A percentile compares a stretch with the other conserved stretches of the same genome.
Conservation (phyloP, 2,329 filamentous ascomycete genomes). For the Microdochium bolleyi region DNA sequence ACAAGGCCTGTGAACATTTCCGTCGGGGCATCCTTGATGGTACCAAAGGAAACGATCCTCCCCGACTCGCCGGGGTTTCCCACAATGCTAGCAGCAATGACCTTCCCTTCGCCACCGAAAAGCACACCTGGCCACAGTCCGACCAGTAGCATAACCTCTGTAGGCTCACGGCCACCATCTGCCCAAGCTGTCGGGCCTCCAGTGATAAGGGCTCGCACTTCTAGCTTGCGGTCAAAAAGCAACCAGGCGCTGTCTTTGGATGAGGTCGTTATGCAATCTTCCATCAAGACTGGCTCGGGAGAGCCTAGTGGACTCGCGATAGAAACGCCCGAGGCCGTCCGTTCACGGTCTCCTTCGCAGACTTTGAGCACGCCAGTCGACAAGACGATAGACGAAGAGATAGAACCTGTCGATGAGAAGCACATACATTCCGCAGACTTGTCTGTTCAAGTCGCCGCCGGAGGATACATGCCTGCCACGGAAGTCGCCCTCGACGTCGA, state of each 20-base stretch:
- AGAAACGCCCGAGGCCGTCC: too few species aligned
- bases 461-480: too few species aligned
- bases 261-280: constrained; percentile 12
- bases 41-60: constrained; percentile 9
- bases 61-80: constrained; percentile 21
- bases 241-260: constrained; percentile 10
- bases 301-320: too few species aligned
- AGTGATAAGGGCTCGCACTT: constrained; percentile 11
- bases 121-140: constrained; percentile 9
- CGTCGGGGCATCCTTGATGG: constrained; percentile 7
- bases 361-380: too few species aligned
- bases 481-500: too few species aligned
- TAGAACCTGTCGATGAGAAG: too few species aligned
- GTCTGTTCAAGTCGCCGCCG: too few species aligned
- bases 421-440: too few species aligned
- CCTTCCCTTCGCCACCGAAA: constrained; percentile 16
- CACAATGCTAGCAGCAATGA: constrained; percentile 17
- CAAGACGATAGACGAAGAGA: too few species aligned
- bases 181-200: constrained; percentile 11
- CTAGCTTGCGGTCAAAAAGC: not conserved
- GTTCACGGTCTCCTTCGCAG: too few species aligned
- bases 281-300: not conserved
- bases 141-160: constrained; percentile 5
- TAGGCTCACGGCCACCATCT: not conserved
- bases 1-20: constrained; percentile 4